Base-by-base conservation (phyloP, 176 grass and related monocot genomes). In the Raddia distichophylla region DNA sequence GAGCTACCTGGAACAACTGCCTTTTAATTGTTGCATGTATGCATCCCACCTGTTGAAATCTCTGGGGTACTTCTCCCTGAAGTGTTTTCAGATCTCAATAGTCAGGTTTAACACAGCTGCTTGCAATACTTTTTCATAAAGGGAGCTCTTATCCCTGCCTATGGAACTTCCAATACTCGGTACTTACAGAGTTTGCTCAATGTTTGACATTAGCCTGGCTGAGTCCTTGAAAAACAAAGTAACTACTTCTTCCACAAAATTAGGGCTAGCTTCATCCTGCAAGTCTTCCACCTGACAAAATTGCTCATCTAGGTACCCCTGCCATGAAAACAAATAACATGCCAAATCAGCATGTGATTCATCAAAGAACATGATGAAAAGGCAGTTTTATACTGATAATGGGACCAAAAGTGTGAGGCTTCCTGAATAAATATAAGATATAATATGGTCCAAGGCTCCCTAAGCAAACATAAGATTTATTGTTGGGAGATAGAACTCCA, bases 281-380 rank as follows among this genome's bases (percentile, higher is more conserved):
- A 95, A 89, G 60, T 99, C 96, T 80, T 99, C 96, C 67, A 99
- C 84, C 80, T 95, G 96, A 84, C 85, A 68, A 80, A 99, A 99
- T 22, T 99, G 96, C 79, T 99, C 96, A 73, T 99, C 96, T 49
- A 99, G 84, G 87, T 91, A 91, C 7, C 93, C 96, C 96, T 99
- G 90, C 42, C 67, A 82, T 66, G 37, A 10, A 73, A 76, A 79
- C 27, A 78, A 67, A 78, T 48, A 77, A 51, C 14, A 20, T 86
- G 42, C 58, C 46, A 47, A 81, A 78, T 90, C 67, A 86, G 83
- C 42, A 73, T 35, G 37, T 57, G 58, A 54, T 65, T 51, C 74
- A 57, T 71, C 22, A 69, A 89, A 79, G 55, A 40, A 57, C 42
- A 71, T 72, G 40, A 85, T 50, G 40, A 69, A 76, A 61, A 69